These are phyloP conservation scores for Dioscorea zingiberensis DNA, from an alignment of 106 monocot species.

Conservation along the genomic window DNA sequence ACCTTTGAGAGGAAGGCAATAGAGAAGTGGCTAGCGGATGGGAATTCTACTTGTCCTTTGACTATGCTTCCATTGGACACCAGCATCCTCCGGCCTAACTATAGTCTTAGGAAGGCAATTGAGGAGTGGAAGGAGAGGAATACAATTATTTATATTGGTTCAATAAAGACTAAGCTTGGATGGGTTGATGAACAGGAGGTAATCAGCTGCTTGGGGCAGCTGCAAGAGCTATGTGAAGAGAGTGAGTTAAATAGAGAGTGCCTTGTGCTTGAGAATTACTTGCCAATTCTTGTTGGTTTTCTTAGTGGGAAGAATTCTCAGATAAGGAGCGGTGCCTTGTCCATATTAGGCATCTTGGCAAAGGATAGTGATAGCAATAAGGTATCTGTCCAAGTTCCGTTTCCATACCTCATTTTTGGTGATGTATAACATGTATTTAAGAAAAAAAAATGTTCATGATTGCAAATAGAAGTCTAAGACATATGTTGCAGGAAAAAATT, in stretches of 20 bases:
- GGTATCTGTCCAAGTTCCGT: no score
- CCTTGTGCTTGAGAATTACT: constrained; percentile 26
- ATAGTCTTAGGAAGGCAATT: constrained; percentile 20
- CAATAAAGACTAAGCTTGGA: constrained; percentile 12
- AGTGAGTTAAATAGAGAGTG: constrained; percentile 16
- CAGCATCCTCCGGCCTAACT: constrained; percentile 13
- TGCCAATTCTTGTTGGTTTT: constrained; percentile 27
- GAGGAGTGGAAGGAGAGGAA: constrained; percentile 45
- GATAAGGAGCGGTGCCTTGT: constrained; percentile 11
- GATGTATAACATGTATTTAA: no score
- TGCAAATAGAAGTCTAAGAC: no score
- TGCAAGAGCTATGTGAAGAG: constrained; percentile 21
- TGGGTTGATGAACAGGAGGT: constrained; percentile 15
- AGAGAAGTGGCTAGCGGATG: constrained; percentile 27
- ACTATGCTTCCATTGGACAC: constrained; percentile 17
- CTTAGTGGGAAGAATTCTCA: constrained; percentile 10
- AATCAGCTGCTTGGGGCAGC: constrained; percentile 1
- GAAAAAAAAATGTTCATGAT: no score
- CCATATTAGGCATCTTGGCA: constrained; percentile 14
- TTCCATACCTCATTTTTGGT: not conserved
- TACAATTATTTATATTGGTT: constrained; percentile 17
- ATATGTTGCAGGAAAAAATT: constrained; percentile 20
- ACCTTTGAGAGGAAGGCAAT: constrained; percentile 31
- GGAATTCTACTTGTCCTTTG: constrained; percentile 21
- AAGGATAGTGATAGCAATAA: constrained; percentile 20